Evolutionary conservation across 2,329 filamentous ascomycete genomes (phyloP), one percentile per base, ranked within the genome.

Genomic region (Colletotrichum sp.): DNA sequence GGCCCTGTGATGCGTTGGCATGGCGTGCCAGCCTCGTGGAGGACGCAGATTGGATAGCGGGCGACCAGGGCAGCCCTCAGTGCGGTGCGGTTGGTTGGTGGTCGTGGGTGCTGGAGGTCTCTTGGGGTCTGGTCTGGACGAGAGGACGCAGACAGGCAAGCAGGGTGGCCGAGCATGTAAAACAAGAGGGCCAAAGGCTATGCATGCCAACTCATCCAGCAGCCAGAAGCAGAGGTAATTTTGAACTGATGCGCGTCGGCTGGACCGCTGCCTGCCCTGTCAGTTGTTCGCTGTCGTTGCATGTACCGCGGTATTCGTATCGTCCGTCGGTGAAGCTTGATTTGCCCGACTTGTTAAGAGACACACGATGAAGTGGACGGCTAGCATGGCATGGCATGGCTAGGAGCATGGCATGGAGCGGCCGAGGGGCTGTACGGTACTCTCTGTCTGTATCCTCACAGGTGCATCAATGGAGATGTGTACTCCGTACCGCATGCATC

Each of bases 1-100:
- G 75, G 61, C 72, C 75, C 65, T 73, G 73, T 71, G 76, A 75
- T 78, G 76, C 34, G 76, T 73, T 78, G 76, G 72, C 76, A 78
- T 73, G 71, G 66, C 69, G 68, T 73, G 72, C 68, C 69, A 69
- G 65, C 75, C 61, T 78, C 77, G 77, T 78, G 77, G 75, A 76
- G 75, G 73, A 66, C 52, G 77, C 68, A 75, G 72, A 78, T 78
- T 78, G 77, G 77, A 73, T 65, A 59, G 64, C 18, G 56, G 65
- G 43, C 28, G 74, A 71, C 69, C 67, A 64, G 72, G 76, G 62
- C 30, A 34, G 38, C n/a, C 32, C 55, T 58, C 52, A 34, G 63
- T 34, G 62, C 55, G 52, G 61, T 71, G 43, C 43, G 43, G 43
- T 52, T 52, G 43, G 43, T 21, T 52, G 43, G 43, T 13, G 43